Evolutionary conservation across 768 basidiomycete genomes (phyloP).

Genomic region (Rhizopogon rudus): DNA sequence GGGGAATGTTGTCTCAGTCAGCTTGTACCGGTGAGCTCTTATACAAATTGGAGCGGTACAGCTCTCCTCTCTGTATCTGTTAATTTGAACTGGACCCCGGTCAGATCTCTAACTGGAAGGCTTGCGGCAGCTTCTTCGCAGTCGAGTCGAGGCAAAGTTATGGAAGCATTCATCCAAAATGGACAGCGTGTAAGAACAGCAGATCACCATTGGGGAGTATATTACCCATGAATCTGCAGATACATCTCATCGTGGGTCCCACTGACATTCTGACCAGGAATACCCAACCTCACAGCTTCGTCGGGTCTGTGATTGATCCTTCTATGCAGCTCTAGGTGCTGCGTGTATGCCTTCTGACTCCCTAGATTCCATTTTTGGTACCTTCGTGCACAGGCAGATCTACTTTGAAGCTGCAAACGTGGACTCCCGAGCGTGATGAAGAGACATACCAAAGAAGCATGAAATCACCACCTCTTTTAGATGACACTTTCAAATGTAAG

Average conservation of each 20-base stretch:
- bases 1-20: background rate
- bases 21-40: background rate
- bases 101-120: background rate
- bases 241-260: background rate
- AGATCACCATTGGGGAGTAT: background rate
- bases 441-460: background rate
- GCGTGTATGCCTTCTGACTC: background rate
- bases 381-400: background rate
- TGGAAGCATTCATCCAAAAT: background rate
- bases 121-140: background rate
- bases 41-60: background rate
- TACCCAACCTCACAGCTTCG: background rate
- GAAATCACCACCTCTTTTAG: background rate
- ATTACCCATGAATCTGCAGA: background rate
- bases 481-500: background rate
- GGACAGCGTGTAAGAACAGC: background rate
- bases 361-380: background rate
- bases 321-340: background rate
- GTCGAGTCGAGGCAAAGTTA: background rate
- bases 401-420: background rate
- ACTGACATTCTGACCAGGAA: background rate
- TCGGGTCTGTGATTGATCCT: background rate
- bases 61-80: background rate
- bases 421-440: background rate
- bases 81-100: background rate